Evolutionary conservation across 768 basidiomycete species (phyloP), one percentile per base, ranked within the genome.

Genomic region (Leccinum subtestaceum): DNA sequence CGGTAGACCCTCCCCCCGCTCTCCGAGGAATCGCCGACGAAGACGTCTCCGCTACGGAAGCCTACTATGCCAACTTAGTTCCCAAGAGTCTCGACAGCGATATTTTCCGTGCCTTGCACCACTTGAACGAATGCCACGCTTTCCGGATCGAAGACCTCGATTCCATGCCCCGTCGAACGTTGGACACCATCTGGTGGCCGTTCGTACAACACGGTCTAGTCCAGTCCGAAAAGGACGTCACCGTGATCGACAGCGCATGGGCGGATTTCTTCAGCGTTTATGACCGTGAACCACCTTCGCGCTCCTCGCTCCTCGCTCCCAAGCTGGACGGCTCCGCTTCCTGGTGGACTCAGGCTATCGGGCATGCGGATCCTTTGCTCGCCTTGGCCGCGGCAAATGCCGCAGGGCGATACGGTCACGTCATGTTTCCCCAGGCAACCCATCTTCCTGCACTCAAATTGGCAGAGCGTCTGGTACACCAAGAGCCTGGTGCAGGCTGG

Each of bases 341-440:
- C 11, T 98, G 96, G 96, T 98, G 96, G 94, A 98, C 95, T 0
- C 96, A 98, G 73, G 83, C 89, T 0, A 74, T 97, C 43, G 96
- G 95, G 0, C 96, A 98, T 66, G 87, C 84, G 0, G 76, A 89
- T 63, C 83, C 91, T 0, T 75, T 84, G 1, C 80, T 97, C 13
- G 87, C 91, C 0, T 78, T 95, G 46, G 93, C 95, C 9, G 95
- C 93, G 1, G 95, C 95, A 2, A 80, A 82, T 34, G 94, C 95
- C 6, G 88, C 93, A 17, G 96, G 96, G 8, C 82, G 96, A 3
- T 98, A 98, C 67, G 96, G 96, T 0, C 96, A 98, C 73, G 95
- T 98, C 64, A 93, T 98, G 80, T 98, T 95, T 71, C 96, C 96
- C 9, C 85, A 89, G 62, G 90, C 91, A 2, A 86, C 87, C 0